Evolutionary conservation across 2,329 filamentous ascomycete species (phyloP).

Genomic region (Phyllosticta citribraziliensis): DNA sequence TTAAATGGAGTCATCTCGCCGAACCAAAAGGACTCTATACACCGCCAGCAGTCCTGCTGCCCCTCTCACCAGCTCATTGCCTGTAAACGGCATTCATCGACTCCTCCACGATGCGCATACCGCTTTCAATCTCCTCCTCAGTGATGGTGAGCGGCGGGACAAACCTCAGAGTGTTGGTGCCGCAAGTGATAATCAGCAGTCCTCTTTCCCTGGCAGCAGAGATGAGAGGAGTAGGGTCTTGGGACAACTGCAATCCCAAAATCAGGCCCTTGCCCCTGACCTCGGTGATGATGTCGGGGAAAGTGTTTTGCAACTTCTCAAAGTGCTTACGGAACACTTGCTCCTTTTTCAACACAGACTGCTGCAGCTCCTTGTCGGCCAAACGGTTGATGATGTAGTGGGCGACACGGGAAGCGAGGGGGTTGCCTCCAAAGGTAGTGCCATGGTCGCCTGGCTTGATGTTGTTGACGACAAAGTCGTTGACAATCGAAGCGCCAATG

Average conservation of each 20-base stretch:
- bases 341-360: slow-evolving; percentile 59
- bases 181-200: slow-evolving; percentile 82
- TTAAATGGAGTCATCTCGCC: neutral
- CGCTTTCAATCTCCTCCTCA: slow-evolving; percentile 68
- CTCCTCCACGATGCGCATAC: slow-evolving; percentile 65
- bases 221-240: slow-evolving; percentile 64
- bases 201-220: slow-evolving; percentile 82
- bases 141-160: slow-evolving; percentile 79
- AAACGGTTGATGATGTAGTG: slow-evolving; percentile 77
- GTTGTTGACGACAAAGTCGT: slow-evolving; percentile 57
- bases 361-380: slow-evolving; percentile 59
- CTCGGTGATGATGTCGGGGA: slow-evolving; percentile 65
- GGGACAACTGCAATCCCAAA: slow-evolving; percentile 70
- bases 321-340: slow-evolving; percentile 50
- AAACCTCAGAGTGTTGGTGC: slow-evolving; percentile 84
- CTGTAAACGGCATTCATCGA: slow-evolving; percentile 48
- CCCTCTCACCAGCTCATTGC: neutral
- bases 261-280: slow-evolving; percentile 77
- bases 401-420: slow-evolving; percentile 71
- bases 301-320: slow-evolving; percentile 45
- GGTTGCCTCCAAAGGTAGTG: slow-evolving; percentile 90
- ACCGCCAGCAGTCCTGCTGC: neutral
- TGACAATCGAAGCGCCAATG: slow-evolving; percentile 71
- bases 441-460: slow-evolving; percentile 75
- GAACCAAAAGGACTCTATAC: neutral